phyloP scores from a whole-genome alignment of 345 rosid species.

The Dimocarpus longan region DNA sequence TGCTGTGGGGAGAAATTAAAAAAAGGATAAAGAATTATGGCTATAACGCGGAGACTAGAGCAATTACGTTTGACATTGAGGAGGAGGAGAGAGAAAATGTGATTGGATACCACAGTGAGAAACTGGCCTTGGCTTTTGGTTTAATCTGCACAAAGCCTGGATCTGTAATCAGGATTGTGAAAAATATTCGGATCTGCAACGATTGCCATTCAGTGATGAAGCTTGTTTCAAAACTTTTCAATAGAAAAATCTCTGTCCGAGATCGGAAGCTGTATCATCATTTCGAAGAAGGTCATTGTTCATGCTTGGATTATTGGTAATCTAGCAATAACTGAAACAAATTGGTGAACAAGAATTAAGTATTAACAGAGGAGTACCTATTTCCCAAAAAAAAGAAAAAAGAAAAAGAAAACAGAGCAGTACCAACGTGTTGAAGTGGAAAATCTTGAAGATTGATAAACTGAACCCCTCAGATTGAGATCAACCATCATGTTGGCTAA shows the following conservation, averaged over 20 bases:
- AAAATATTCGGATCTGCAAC: slow-evolving; percentile 20
- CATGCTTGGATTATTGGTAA: slow-evolving; percentile 24
- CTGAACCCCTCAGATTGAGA: not conserved
- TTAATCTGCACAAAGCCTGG: slow-evolving; percentile 17
- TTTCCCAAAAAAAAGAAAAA: too few relatives aligned
- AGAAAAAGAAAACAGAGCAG: too few relatives aligned
- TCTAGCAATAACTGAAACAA: not conserved
- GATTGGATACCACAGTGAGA: slow-evolving; percentile 25
- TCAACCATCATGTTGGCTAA: not conserved
- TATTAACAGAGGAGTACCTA: not conserved
- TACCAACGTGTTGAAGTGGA: not conserved
- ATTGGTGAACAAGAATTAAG: not conserved
- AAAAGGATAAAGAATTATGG: slow-evolving; percentile 18
- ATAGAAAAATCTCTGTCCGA: slow-evolving; percentile 15
- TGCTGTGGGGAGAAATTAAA: slow-evolving; percentile 10
- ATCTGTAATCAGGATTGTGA: slow-evolving; percentile 13
- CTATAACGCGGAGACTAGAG: slow-evolving; percentile 12
- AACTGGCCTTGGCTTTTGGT: slow-evolving; percentile 22
- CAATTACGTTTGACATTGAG: slow-evolving; percentile 14
- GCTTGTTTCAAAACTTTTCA: slow-evolving; percentile 15
- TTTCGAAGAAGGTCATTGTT: slow-evolving; percentile 23
- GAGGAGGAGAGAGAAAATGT: slow-evolving; percentile 22
- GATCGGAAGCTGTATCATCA: slow-evolving; percentile 22
- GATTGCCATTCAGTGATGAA: slow-evolving; percentile 25
- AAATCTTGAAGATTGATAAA: slow-evolving; percentile 5